These are phyloP conservation scores for Phytomonas serpens DNA, from an alignment of 208 protist species.

Conservation along the genomic window DNA sequence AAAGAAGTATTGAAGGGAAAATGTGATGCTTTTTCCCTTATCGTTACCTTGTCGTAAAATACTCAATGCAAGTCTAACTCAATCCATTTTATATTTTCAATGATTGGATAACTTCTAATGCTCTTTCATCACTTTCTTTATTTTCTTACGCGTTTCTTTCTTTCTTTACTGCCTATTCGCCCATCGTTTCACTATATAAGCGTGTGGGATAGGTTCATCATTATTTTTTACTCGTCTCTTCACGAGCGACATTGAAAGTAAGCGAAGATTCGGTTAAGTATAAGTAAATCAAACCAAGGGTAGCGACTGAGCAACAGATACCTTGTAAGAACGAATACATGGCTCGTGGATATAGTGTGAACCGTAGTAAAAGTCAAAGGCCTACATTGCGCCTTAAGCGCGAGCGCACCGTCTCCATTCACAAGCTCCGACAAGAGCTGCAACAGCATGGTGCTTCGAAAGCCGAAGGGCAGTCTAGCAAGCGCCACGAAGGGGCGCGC, in stretches of 20 bases:
- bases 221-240: neutral
- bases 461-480: neutral
- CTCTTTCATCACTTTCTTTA: neutral
- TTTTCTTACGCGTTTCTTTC: neutral
- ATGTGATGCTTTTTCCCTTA: neutral
- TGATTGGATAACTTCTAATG: neutral
- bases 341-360: constrained; percentile 76
- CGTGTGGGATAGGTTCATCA: neutral
- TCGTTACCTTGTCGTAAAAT: neutral
- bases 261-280: neutral
- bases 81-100: neutral
- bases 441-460: constrained; percentile 18
- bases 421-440: constrained; percentile 27
- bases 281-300: neutral
- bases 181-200: neutral
- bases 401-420: constrained; percentile 39
- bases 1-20: neutral
- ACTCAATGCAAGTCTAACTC: neutral
- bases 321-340: constrained; percentile 19
- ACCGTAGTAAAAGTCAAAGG: constrained; percentile 64
- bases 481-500: neutral
- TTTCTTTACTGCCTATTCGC: neutral
- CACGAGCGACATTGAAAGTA: neutral
- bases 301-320: neutral
- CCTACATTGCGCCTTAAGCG: constrained; percentile 71